Evolutionary conservation across 306 rosid species (phyloP).

Genomic region (Glycyrrhiza uralensis): DNA sequence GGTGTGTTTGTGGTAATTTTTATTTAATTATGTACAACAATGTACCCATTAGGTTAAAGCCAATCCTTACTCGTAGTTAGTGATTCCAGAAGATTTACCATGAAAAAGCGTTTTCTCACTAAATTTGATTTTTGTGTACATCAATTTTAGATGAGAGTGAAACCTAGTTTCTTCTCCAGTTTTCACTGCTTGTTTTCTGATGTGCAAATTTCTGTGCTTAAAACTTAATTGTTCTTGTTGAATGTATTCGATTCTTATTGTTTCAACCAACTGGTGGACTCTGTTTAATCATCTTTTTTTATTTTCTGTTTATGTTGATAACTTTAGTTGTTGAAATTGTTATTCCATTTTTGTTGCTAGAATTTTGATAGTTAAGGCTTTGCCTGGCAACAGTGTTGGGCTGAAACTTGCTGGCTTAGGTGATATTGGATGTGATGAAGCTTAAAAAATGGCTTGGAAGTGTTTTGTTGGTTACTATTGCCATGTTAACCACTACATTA

Average conservation of each 20-base stretch:
- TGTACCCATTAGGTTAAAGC: not conserved
- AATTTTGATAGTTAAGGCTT: conserved; percentile 29
- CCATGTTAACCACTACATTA: conserved; percentile 43
- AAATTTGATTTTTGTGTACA: not conserved
- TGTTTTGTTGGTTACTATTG: conserved; percentile 49
- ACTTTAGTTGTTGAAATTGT: conserved; percentile 16
- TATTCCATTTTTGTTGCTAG: conserved; percentile 21
- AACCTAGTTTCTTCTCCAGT: not conserved
- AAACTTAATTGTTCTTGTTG: not conserved
- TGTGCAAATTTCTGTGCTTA: not conserved
- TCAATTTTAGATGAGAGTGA: not conserved
- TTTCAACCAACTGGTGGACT: not conserved
- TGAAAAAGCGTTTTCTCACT: not conserved
- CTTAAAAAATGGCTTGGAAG: conserved; percentile 39
- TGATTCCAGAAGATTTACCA: not conserved
- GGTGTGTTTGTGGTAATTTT: not conserved
- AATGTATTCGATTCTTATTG: not conserved
- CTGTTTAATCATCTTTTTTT: not conserved
- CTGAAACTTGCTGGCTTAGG: conserved; percentile 29
- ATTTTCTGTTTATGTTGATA: not conserved
- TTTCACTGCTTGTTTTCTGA: not conserved
- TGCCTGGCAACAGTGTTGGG: conserved; percentile 5
- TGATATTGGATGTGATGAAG: conserved; percentile 49
- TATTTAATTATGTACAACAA: not conserved
- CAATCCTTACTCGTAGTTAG: not conserved